A percentile compares a stretch with the other conserved stretches of the same genome.
phyloP scores from a whole-genome alignment of 495 filamentous ascomycete genomes.

The Penicillium egyptiacum region DNA sequence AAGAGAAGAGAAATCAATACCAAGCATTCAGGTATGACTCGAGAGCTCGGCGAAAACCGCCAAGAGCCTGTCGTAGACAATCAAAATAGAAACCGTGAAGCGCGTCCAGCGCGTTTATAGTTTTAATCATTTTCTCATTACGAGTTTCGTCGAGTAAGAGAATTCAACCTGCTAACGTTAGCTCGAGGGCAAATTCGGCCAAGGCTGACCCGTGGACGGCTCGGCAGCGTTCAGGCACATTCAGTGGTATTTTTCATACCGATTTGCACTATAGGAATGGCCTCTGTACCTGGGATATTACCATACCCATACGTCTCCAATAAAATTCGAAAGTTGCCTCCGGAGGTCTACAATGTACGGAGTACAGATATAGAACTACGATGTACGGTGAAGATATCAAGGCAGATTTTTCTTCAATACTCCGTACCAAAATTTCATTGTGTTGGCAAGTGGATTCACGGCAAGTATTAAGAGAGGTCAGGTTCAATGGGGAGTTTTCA shows the following conservation, averaged over 20 bases:
- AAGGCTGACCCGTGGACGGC: slow-evolving; percentile 10
- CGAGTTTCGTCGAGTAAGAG: slow-evolving; percentile 8
- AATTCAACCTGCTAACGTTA: not conserved
- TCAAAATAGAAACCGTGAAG: slow-evolving; percentile 6
- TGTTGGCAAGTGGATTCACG: slow-evolving; percentile 7
- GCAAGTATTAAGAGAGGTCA: slow-evolving; percentile 5
- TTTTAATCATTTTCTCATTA: slow-evolving; percentile 6
- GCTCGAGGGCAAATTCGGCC: slow-evolving; percentile 5
- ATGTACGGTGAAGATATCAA: slow-evolving; percentile 5
- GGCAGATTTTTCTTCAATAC: not conserved
- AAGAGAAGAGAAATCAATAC: slow-evolving; percentile 7
- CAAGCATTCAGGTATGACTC: slow-evolving; percentile 16
- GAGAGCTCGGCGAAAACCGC: slow-evolving; percentile 8
- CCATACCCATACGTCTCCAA: slow-evolving; percentile 1
- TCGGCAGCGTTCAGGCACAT: slow-evolving; percentile 9
- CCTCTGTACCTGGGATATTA: not conserved
- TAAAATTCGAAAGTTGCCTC: not conserved
- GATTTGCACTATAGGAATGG: not conserved
- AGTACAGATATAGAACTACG: not conserved
- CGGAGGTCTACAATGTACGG: not conserved
- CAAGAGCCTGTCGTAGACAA: not conserved
- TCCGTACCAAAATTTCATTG: slow-evolving; percentile 1
- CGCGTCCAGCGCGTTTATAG: slow-evolving; percentile 32
- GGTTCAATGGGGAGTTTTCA: not conserved
- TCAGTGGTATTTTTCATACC: slow-evolving; percentile 7